A percentile compares a stretch with the other conserved stretches of the same genome.
Conservation (phyloP, 441 rosid genomes). For the Brassica balearica region DNA sequence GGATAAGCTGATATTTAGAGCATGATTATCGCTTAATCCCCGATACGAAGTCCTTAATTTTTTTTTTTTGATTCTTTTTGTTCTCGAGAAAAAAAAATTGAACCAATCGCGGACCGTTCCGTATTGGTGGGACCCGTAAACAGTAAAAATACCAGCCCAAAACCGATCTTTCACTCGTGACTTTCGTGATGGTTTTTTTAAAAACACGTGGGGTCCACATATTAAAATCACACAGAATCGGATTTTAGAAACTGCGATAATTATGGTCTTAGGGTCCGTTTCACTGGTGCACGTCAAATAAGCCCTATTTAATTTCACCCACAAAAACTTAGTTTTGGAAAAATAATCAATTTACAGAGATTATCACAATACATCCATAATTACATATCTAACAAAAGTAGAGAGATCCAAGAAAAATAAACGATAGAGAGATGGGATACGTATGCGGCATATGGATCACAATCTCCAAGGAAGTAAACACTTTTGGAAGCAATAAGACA, state of each 20-base stretch:
- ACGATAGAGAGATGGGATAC: conserved; percentile 67
- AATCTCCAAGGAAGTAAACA: conserved; percentile 49
- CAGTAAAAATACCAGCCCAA: no score
- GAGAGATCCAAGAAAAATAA: conserved; percentile 23
- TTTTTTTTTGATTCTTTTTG: no score
- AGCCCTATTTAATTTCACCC: conserved; percentile 23
- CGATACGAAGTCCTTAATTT: no score
- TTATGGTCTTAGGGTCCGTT: conserved; percentile 3
- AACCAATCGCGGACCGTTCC: no score
- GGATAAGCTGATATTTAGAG: conserved; percentile 12
- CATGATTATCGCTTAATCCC: no score
- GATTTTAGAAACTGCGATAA: no score
- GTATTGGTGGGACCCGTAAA: no score
- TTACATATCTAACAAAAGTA: conserved; percentile 3
- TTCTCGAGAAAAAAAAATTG: no score
- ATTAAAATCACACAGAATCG: no score
- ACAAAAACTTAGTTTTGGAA: neutral
- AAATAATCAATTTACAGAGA: conserved; percentile 23
- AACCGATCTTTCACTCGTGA: no score
- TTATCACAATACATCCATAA: conserved; percentile 24
- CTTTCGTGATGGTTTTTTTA: no score
- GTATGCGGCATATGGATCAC: conserved; percentile 63
- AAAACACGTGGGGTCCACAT: no score
- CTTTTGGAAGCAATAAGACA: conserved; percentile 44
- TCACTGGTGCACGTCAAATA: conserved; percentile 18